Evolutionary conservation across 768 basidiomycete genomes (phyloP), one percentile per base, ranked within the genome.

Genomic region (Paxillus ammoniavirescens): DNA sequence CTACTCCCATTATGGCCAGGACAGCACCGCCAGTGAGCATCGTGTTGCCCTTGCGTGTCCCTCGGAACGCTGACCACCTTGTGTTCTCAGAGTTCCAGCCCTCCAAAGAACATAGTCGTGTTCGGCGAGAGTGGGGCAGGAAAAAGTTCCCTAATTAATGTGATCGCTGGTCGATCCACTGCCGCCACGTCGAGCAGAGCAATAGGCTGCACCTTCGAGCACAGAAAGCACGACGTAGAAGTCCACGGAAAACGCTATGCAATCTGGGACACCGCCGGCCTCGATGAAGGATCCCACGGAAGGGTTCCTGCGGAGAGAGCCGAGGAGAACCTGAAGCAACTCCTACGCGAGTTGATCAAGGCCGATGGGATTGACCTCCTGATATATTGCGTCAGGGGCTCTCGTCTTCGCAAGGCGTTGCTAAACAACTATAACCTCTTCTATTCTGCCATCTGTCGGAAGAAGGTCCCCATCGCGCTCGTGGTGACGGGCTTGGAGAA

Each of bases 401-500:
- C 59, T 21, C 67, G 68, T 49, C 63, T 69, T 49, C 71, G 58
- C 49, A 54, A 61, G 40, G 56, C 59, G 0, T 43, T 62, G 33
- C 55, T 70, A 47, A 55, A 46, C 53, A 75, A 75, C 57, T 75
- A 75, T 53, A 68, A 72, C 55, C 55, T 75, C 51, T 75, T 75
- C 58, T 64, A 64, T 45, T 66, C 63, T 12, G 69, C 67, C 23
- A 64, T 75, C 50, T 75, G 71, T 55, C 60, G 64, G 17, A 64
- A 62, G 42, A 70, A 69, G 47, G 71, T 74, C 1, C 73, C 71
- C 28, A 68, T 75, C 52, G 75, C 72, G 40, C 50, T 62, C 12
- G 65, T 75, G 35, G 62, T 75, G 40, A 75, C 71, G 0, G 73
- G 75, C 1, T 45, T 75, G 55, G 74, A 75, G 61, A 67, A 74